These are phyloP conservation scores for Cercospora sojina DNA, from an alignment of 2,329 filamentous ascomycete species.

Conservation along the genomic window DNA sequence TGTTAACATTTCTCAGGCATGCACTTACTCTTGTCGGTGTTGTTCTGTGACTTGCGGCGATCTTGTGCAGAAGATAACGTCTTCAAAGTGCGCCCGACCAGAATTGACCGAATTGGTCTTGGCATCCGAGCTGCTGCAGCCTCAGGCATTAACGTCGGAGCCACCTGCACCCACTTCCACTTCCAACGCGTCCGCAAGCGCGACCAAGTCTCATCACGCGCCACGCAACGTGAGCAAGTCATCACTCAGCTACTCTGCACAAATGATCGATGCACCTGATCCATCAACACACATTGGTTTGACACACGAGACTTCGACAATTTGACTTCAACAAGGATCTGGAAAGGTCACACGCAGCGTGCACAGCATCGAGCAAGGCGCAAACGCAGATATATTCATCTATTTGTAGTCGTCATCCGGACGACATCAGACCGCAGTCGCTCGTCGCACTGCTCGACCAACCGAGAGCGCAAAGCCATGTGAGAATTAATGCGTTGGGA, in stretches of 20 bases:
- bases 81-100: slow-evolving; percentile 3
- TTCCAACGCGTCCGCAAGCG: neutral
- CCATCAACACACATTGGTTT: neutral
- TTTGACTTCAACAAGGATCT: slow-evolving; percentile 6
- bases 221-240: neutral
- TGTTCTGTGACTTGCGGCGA: slow-evolving; percentile 22
- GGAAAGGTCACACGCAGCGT: neutral
- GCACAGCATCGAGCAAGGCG: neutral
- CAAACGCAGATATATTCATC: slow-evolving; percentile 5
- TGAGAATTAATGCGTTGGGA: neutral
- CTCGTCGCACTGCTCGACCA: neutral
- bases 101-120: slow-evolving; percentile 1
- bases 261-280: neutral
- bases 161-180: neutral
- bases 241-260: neutral
- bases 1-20: neutral
- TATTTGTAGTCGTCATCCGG: slow-evolving; percentile 1
- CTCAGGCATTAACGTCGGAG: neutral
- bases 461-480: neutral
- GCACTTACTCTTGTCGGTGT: slow-evolving; percentile 32
- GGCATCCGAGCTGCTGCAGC: neutral
- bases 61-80: slow-evolving; percentile 14
- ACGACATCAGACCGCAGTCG: slow-evolving; percentile 1
- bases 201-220: neutral
- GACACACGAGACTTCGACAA: neutral